A percentile compares a stretch with the other conserved stretches of the same genome.
These are phyloP conservation scores for Juncus effusus DNA, from an alignment of 176 grass and related monocot genomes.

Conservation along the genomic window DNA sequence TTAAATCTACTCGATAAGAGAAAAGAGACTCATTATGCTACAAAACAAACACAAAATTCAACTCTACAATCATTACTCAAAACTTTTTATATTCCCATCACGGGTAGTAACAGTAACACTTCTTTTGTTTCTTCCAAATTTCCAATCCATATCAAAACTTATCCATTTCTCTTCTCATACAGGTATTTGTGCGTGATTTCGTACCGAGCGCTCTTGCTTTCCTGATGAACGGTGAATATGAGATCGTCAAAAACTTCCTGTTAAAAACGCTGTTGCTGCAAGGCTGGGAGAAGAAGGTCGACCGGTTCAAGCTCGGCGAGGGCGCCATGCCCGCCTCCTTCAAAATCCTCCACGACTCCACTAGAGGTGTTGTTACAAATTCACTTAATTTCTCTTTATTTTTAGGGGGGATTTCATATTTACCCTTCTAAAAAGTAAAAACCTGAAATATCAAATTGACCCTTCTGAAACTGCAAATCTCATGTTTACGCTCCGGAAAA, in stretches of 20 bases:
- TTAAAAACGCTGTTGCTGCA: slow-evolving; percentile 77
- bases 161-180: not conserved
- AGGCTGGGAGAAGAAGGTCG: slow-evolving; percentile 84
- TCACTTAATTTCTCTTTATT: too few species aligned
- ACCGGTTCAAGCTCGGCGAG: slow-evolving; percentile 95
- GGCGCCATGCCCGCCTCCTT: slow-evolving; percentile 95
- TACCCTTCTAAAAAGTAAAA: too few species aligned
- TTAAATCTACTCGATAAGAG: too few species aligned
- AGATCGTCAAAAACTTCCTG: slow-evolving; percentile 82
- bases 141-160: not conserved
- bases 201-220: slow-evolving; percentile 93
- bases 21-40: too few species aligned
- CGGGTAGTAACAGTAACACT: too few species aligned
- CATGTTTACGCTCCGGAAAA: too few species aligned
- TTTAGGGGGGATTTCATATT: too few species aligned
- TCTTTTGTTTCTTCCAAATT: not conserved
- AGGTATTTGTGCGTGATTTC: slow-evolving; percentile 93
- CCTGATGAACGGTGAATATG: slow-evolving; percentile 86
- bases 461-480: too few species aligned
- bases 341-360: slow-evolving; percentile 75
- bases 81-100: too few species aligned
- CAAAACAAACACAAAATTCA: too few species aligned
- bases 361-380: slow-evolving; percentile 15
- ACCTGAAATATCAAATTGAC: too few species aligned
- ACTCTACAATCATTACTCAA: too few species aligned